Evolutionary conservation across 2,329 filamentous ascomycete species (phyloP).

Genomic region (Chaetomiaceae sp.): DNA sequence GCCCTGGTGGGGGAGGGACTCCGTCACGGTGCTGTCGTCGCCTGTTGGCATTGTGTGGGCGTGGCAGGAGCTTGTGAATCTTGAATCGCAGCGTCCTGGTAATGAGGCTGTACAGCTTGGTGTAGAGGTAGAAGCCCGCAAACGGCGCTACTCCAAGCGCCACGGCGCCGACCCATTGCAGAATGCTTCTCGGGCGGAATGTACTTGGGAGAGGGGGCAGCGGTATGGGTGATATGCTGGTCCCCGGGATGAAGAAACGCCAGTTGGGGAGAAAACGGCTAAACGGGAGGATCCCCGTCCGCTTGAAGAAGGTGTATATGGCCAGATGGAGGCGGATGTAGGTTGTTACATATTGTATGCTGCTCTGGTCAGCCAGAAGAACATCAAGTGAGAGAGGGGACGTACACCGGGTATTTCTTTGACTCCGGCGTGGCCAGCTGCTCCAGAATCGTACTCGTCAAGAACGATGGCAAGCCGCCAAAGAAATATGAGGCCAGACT

Average conservation of each 20-base stretch:
- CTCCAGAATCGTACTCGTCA: slow-evolving; percentile 33
- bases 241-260: slow-evolving; percentile 53
- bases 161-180: slow-evolving; percentile 41
- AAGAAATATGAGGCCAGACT: slow-evolving; percentile 34
- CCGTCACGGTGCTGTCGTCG: slow-evolving; percentile 1
- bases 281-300: slow-evolving; percentile 44
- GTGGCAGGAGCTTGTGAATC: slow-evolving; percentile 15
- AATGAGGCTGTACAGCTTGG: slow-evolving; percentile 35
- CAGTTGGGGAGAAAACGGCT: slow-evolving; percentile 41
- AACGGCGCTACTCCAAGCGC: slow-evolving; percentile 45
- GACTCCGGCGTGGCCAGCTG: slow-evolving; percentile 21
- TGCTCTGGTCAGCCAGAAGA: slow-evolving; percentile 7
- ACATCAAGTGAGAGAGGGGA: not conserved
- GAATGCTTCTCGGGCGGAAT: slow-evolving; percentile 36
- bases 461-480: slow-evolving; percentile 39
- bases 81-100: slow-evolving; percentile 11
- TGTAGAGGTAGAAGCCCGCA: slow-evolving; percentile 42
- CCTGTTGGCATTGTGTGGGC: slow-evolving; percentile 16
- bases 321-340: slow-evolving; percentile 48
- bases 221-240: slow-evolving; percentile 45
- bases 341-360: slow-evolving; percentile 15
- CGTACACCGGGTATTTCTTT: slow-evolving; percentile 10
- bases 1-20: not conserved
- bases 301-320: slow-evolving; percentile 49
- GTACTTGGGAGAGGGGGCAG: slow-evolving; percentile 41